Base-by-base conservation (phyloP, 1,284 basidiomycete genomes). In the Ganoderma sinense region DNA sequence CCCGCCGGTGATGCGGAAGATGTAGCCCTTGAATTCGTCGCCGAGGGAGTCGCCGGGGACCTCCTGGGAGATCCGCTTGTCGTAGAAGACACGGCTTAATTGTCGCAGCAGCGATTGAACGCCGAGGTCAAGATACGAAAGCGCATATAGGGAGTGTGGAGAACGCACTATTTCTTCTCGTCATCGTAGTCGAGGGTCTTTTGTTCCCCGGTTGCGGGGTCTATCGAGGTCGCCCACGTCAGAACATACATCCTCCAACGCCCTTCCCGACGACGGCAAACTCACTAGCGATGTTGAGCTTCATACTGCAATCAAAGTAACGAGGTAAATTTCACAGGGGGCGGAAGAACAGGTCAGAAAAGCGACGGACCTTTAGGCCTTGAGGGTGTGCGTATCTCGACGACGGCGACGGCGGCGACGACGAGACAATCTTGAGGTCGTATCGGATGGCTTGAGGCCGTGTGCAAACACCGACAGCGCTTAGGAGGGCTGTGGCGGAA, bases 1-100 rank as follows among this genome's bases (percentile, higher is more conserved):
- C 73, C 96, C 96, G 80, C 97, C 97, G 62, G 96, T 97, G 86
- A 99, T 95, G 80, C 97, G 94, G 89, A 98, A 91, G 83, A 98
- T 86, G 87, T 99, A 99, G 72, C 97, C 97, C 84, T 96, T 96
- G 90, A 91, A 99, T 87, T 99, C 97, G 82, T 98, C 95, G 78
- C 97, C 97, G 78, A 99, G 86, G 67, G 91, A 83, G 87, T 98
- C 97, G 75, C 91, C 94, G 70, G 94, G 89, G 79, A 99, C 95
- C 85, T 99, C 97, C 82, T 98, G 96, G 56, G 95, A 82, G 87
- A 99, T 97, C 85, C 94, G 94, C 91, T 97, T 97, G 84, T 98
- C 96, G 86, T 94, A 96, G 88, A 98, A 97, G 87, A 95, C 82
- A 82, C 96, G 95, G 85, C 93, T 95, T 78, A 23, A 67, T 59